Base-by-base conservation (phyloP, 208 protist species). In the Lotmaria passim region DNA sequence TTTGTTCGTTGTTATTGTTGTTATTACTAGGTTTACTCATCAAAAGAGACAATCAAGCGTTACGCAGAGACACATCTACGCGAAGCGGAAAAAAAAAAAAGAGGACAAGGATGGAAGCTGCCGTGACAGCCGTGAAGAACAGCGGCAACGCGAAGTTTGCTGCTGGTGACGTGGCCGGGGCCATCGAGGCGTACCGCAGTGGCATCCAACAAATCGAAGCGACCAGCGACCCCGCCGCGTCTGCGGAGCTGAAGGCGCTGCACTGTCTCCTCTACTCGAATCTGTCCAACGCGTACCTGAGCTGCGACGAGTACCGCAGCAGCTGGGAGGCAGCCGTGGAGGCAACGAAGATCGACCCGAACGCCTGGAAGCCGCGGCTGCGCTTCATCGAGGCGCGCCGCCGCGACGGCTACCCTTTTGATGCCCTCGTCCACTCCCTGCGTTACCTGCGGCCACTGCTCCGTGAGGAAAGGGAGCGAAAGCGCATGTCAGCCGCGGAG, bases 261-360 rank as follows among this genome's bases (percentile, higher is more conserved):
- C 71, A 81, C 15, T 52, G 73, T 7, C 58, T 84, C 17, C 65
- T 95, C 12, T 90, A 90, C 74, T 91, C 87, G 3, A 95, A 95
- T 59, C 60, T 93, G 39, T 77, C 87, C 23, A 87, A 89, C 59
- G 85, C 79, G 1, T 89, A 85, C 60, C 50, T 90, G 23, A 60
- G 31, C 4, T 34, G 64, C 7, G 31, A 66, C 17, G 17, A 71
- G 3, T 93, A 71, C 51, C 58, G 62, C 15, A 48, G 69, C 26
- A 91, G 87, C 64, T 79, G 75, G 59, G 17, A 78, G 41, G 78
- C 76, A 14, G 82, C 90, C 8, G 46, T 73, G 34, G 39, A 66
- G 11, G 85, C 83, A 2, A 80, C 78, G 0, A 19, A 47, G 5
- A 47, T 83, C 11, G 78, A 91, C 31, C 81, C 86, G 24, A 63